Conservation (phyloP, 2,329 filamentous ascomycete species). For the Cylindrodendrum hubeiense region DNA sequence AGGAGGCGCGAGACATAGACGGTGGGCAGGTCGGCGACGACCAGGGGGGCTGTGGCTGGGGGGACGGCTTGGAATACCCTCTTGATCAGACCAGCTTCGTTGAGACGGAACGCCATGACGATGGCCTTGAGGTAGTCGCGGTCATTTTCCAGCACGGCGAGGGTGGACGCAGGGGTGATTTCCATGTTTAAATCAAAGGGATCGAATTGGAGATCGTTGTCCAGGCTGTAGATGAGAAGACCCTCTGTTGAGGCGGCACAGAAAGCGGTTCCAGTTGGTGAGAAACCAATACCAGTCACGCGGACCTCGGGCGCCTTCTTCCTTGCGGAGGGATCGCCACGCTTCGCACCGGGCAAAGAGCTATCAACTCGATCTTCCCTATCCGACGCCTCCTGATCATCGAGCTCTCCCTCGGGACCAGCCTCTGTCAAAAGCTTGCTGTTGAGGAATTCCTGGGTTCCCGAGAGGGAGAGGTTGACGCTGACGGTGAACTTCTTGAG, state of each 20-base stretch:
- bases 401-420: conserved; percentile 85
- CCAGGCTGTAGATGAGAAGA: conserved; percentile 91
- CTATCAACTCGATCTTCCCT: conserved; percentile 85
- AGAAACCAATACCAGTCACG: conserved; percentile 87
- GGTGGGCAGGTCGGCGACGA: conserved; percentile 82
- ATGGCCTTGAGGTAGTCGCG: conserved; percentile 91
- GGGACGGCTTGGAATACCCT: conserved; percentile 89
- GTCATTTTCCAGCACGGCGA: conserved; percentile 74
- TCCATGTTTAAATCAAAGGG: conserved; percentile 96
- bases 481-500: conserved; percentile 97
- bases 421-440: conserved; percentile 92
- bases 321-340: conserved; percentile 84
- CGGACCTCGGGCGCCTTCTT: conserved; percentile 84
- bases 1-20: conserved; percentile 90
- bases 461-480: conserved; percentile 93
- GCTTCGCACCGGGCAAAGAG: conserved; percentile 85
- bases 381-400: conserved; percentile 90
- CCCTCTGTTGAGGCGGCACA: conserved; percentile 97
- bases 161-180: conserved; percentile 88
- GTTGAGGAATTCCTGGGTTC: conserved; percentile 97
- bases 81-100: conserved; percentile 84
- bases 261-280: conserved; percentile 89
- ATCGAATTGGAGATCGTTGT: conserved; percentile 87
- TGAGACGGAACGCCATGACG: conserved; percentile 97
- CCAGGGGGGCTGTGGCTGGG: conserved; percentile 77